Percentiles rank a stretch among this genome's conserved stretches.
Conservation (phyloP, 1,139 yeast genomes). For the Candida pseudocylindracea region DNA sequence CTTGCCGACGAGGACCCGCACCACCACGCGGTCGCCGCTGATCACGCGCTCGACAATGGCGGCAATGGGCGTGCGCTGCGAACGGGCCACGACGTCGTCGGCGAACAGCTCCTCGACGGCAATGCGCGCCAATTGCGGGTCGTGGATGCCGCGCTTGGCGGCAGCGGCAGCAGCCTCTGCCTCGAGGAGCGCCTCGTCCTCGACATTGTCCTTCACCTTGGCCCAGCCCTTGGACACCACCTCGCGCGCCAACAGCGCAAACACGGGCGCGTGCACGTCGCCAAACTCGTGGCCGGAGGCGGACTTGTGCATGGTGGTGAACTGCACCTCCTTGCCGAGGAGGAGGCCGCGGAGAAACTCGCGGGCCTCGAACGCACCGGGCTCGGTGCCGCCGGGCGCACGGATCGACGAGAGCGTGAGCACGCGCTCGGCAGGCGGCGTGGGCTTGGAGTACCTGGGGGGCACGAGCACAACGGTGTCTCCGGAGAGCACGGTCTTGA, state of each 20-base stretch:
- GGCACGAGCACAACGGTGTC: conserved; percentile 58
- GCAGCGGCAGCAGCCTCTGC: conserved; percentile 29
- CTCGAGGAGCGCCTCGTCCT: conserved; percentile 5
- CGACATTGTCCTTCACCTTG: conserved; percentile 35
- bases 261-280: conserved; percentile 43
- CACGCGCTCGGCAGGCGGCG: conserved; percentile 24
- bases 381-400: conserved; percentile 15
- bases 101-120: conserved; percentile 11
- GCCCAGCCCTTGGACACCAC: conserved; percentile 37
- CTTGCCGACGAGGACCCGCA: conserved; percentile 25
- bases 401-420: conserved; percentile 43
- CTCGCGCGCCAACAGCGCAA: conserved; percentile 34
- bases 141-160: conserved; percentile 36
- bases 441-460: conserved; percentile 18
- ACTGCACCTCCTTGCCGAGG: conserved; percentile 46
- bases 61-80: conserved; percentile 20
- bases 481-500: conserved; percentile 50
- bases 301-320: conserved; percentile 30
- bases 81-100: conserved; percentile 13
- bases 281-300: conserved; percentile 46
- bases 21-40: conserved; percentile 53
- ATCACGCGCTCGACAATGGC: conserved; percentile 57
- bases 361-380: conserved; percentile 21
- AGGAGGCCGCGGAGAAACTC: conserved; percentile 41
- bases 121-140: conserved; percentile 4